Conservation (phyloP, 768 basidiomycete species). For the Scleroderma citrinum region DNA sequence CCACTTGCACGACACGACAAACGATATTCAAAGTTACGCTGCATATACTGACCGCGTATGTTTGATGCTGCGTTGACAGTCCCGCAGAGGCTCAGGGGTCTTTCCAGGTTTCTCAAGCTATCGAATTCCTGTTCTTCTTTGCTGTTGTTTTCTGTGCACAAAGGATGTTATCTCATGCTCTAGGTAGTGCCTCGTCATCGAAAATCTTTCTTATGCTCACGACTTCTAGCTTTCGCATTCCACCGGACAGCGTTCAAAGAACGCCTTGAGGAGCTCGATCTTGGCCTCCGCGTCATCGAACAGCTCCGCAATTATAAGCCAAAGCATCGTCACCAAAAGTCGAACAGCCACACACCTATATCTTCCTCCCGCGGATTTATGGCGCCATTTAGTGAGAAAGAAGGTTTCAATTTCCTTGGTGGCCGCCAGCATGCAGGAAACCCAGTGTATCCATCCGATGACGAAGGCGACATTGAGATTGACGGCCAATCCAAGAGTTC, state of each 20-base stretch:
- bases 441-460: conserved; percentile 19
- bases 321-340: conserved; percentile 25
- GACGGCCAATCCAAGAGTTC: conserved; percentile 14
- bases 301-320: conserved; percentile 62
- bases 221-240: conserved; percentile 54
- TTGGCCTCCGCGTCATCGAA: conserved; percentile 56
- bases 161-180: conserved; percentile 63
- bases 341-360: conserved; percentile 39
- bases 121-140: conserved; percentile 76
- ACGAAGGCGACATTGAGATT: conserved; percentile 26
- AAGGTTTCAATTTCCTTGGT: conserved; percentile 33
- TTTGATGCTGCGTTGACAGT: background rate
- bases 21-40: conserved; percentile 43
- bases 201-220: background rate
- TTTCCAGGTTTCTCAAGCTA: conserved; percentile 48
- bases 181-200: conserved; percentile 31
- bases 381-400: conserved; percentile 37
- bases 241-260: conserved; percentile 75
- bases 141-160: conserved; percentile 56
- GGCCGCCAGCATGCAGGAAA: conserved; percentile 25
- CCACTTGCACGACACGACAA: conserved; percentile 40
- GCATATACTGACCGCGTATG: conserved; percentile 54
- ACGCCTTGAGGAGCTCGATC: conserved; percentile 52
- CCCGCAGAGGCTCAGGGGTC: background rate
- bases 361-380: conserved; percentile 26